Base-by-base conservation (phyloP, 768 basidiomycete genomes). In the Gyrodon lividus region DNA sequence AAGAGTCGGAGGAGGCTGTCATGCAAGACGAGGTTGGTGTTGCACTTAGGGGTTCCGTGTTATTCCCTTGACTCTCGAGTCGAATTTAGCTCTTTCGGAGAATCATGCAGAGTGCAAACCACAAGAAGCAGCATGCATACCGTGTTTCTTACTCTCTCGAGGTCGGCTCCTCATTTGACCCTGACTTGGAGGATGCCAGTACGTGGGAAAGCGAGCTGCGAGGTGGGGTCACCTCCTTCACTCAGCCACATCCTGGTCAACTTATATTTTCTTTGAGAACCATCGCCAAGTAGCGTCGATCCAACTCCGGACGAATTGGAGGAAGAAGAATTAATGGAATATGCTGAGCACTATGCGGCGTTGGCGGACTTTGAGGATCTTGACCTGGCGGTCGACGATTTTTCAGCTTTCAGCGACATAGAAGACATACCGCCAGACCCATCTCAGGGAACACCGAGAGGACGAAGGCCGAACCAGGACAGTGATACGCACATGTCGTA, bases 161-260 rank as follows among this genome's bases (percentile, higher is more conserved):
- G 51, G 86, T 89, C 3, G 87, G 87, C 5, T 87, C 86, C 14
- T 89, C 87, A 1, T 80, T 87, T 51, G 87, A 89, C 62, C 87
- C 87, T 5, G 81, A 82, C 62, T 68, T 87, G 60, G 85, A 89
- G 30, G 85, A 88, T 50, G 64, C 79, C 4, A 69, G 58, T 19
- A 60, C 65, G n/a, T 88, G 85, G 86, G 86, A 87, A 63, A 59
- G 67, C 24, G 81, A 81, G 40, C 60, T 87, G 4, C 61, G 59
- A 57, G 76, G 84, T 76, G 50, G 50, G 68, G 49, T 31, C 19
- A n/a, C n/a, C n/a, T 17, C 35, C 28, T 53, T 12, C 16, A 7
- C 3, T 17, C 13, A 7, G 31, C 28, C 31, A 30, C 28, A 45
- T 26, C 22, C 37, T 17, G 40, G n/a, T 43, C 38, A 16, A 13